A percentile compares a stretch with the other conserved stretches of the same genome.
phyloP scores from a whole-genome alignment of 805 yeast species.

The Spencermartinsiella europaea region DNA sequence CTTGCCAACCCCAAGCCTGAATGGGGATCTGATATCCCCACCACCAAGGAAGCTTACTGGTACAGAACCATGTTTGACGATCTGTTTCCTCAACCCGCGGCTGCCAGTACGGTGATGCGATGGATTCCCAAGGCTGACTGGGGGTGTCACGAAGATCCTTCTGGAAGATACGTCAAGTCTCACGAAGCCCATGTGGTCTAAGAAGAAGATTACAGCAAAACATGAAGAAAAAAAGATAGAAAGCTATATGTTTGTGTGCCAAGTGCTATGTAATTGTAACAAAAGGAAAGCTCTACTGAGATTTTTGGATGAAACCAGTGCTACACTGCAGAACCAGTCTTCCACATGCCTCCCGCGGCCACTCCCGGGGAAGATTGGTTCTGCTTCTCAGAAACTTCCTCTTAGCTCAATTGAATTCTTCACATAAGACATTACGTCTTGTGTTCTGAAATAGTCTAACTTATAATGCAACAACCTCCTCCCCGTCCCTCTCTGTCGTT shows the following conservation, averaged over 20 bases:
- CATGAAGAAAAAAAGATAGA: background rate
- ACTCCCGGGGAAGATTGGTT: too few relatives aligned
- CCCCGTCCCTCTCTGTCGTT: background rate
- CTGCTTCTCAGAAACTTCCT: too few relatives aligned
- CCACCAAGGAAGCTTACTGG: constrained; percentile 99
- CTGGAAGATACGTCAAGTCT: constrained; percentile 92
- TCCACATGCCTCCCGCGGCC: too few relatives aligned
- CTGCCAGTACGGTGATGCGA: constrained; percentile 95
- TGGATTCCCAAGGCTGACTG: constrained; percentile 99
- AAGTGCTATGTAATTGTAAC: too few relatives aligned
- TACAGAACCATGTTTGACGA: constrained; percentile 96
- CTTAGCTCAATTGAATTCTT: too few relatives aligned
- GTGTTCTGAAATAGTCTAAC: background rate
- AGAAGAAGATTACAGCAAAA: background rate
- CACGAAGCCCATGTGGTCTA: constrained; percentile 40
- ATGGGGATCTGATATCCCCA: constrained; percentile 94
- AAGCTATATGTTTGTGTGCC: background rate
- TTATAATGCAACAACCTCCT: background rate
- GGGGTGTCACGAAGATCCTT: constrained; percentile 99
- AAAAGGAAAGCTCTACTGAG: too few relatives aligned
- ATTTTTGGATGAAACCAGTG: too few relatives aligned
- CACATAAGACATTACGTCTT: too few relatives aligned
- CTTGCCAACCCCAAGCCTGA: constrained; percentile 85
- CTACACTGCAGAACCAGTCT: too few relatives aligned
- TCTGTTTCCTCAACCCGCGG: constrained; percentile 84